These are phyloP conservation scores for Oenanthe sinensis DNA, from an alignment of 129 eudicot genomes.

Conservation along the genomic window DNA sequence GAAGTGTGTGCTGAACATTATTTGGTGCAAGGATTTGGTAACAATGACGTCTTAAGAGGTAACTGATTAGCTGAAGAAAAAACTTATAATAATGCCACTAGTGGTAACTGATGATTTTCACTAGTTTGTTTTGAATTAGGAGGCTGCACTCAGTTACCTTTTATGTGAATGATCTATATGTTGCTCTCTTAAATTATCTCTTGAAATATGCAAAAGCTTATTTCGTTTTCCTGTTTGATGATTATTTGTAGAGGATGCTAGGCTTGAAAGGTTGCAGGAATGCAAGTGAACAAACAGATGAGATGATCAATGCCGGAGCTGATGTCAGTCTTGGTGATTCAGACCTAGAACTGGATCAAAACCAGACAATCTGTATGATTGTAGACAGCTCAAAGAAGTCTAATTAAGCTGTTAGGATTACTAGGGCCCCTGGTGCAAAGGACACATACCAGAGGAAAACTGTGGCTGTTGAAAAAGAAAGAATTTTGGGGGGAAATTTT, in stretches of 20 bases:
- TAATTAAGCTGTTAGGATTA: neutral
- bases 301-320: neutral
- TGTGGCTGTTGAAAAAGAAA: neutral
- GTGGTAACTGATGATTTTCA: neutral
- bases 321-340: neutral
- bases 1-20: slow-evolving; percentile 31
- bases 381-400: neutral
- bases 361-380: neutral
- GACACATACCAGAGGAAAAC: neutral
- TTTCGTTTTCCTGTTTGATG: neutral
- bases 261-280: neutral
- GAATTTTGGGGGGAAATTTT: neutral
- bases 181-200: neutral
- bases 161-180: neutral
- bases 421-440: neutral
- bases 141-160: neutral
- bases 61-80: neutral
- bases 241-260: neutral
- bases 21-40: slow-evolving; percentile 19
- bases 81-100: neutral
- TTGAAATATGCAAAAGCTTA: neutral
- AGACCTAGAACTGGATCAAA: neutral
- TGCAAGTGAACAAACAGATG: neutral
- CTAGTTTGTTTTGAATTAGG: neutral
- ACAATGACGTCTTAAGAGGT: slow-evolving; percentile 20